A percentile compares a stretch with the other conserved stretches of the same genome.
These are phyloP conservation scores for Pseudisothecium myosuroides DNA, from an alignment of 225 moss, liverwort and hornwort genomes.

Conservation along the genomic window DNA sequence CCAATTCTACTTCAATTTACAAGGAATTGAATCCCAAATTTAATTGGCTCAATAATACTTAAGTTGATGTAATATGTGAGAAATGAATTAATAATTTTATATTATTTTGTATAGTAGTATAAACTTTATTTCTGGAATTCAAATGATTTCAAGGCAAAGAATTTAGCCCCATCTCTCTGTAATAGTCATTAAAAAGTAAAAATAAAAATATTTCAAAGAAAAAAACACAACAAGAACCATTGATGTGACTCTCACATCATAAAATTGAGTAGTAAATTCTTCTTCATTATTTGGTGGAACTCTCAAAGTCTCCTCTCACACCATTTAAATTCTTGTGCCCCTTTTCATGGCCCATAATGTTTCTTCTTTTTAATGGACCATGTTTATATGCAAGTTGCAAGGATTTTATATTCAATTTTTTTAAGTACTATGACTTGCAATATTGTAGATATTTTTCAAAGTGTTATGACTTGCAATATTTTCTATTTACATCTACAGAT, in stretches of 20 bases:
- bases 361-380: not conserved
- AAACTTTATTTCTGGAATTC: not conserved
- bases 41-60: not conserved
- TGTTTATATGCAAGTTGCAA: not conserved
- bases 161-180: not conserved
- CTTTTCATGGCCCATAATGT: not conserved
- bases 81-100: not conserved
- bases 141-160: not conserved
- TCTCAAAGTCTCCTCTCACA: not conserved
- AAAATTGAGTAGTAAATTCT: not conserved
- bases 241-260: not conserved
- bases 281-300: not conserved
- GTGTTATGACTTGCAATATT: not conserved
- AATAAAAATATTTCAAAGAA: not conserved
- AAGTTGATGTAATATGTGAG: too few relatives aligned
- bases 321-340: not conserved
- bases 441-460: not conserved
- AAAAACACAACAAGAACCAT: not conserved
- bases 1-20: too few relatives aligned
- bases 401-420: not conserved
- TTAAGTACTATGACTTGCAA: not conserved
- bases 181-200: not conserved
- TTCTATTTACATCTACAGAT: not conserved
- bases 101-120: not conserved
- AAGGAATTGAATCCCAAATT: not conserved